A percentile compares a stretch with the other conserved stretches of the same genome.
These are phyloP conservation scores for Zymoseptoria ardabiliae DNA, from an alignment of 2,329 filamentous ascomycete species.

Conservation along the genomic window DNA sequence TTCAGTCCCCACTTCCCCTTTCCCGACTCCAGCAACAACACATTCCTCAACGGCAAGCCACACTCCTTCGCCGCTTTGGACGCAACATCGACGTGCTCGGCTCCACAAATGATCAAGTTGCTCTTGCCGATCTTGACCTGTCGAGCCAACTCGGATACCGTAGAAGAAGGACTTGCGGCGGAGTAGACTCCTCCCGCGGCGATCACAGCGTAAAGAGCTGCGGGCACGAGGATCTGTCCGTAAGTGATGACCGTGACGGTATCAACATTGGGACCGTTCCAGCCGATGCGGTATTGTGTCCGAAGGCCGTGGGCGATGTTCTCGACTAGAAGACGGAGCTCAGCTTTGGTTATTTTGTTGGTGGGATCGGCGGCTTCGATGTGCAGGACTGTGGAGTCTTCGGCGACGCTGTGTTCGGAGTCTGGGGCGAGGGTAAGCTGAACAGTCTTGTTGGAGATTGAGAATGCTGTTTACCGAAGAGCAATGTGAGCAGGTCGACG, in stretches of 20 bases:
- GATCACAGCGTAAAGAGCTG: conserved; percentile 50
- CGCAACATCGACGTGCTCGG: conserved; percentile 41
- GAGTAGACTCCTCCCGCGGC: conserved; percentile 55
- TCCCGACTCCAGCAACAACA: conserved; percentile 42
- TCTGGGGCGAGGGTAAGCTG: conserved; percentile 1
- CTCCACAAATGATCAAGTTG: conserved; percentile 42
- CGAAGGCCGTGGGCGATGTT: conserved; percentile 51
- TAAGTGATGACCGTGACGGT: conserved; percentile 51
- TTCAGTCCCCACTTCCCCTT: conserved; percentile 34
- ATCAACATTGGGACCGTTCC: conserved; percentile 42
- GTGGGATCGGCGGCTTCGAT: conserved; percentile 50
- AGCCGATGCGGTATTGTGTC: conserved; percentile 46
- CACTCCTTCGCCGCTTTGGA: conserved; percentile 45
- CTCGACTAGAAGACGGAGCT: conserved; percentile 43
- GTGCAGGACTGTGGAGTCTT: conserved; percentile 49
- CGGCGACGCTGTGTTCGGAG: conserved; percentile 27
- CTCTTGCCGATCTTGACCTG: conserved; percentile 39
- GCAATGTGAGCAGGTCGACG: conserved; percentile 35
- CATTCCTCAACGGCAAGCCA: conserved; percentile 39
- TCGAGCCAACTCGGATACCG: conserved; percentile 45
- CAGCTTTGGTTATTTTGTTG: conserved; percentile 47
- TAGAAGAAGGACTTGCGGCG: conserved; percentile 46
- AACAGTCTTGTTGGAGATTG: background rate
- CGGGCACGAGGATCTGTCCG: conserved; percentile 49
- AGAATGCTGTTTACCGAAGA: conserved; percentile 33